These are phyloP conservation scores for Handroanthus guayacan DNA, from an alignment of 257 asterid genomes.

Conservation along the genomic window DNA sequence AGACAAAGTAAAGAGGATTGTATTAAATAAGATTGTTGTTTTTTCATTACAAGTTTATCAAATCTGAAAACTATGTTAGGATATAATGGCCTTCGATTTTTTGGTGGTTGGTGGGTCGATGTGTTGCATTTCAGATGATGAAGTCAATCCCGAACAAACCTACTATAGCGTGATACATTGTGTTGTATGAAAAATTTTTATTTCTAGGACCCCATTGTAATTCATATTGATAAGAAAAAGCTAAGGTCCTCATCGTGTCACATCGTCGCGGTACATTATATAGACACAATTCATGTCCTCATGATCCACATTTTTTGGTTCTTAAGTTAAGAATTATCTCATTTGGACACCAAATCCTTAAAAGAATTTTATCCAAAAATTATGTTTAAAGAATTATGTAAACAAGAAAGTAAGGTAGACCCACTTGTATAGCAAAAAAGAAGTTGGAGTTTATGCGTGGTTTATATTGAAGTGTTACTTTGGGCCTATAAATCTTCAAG, in stretches of 20 bases:
- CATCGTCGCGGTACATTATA: slow-evolving; percentile 5
- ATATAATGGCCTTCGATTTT: not conserved
- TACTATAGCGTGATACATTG: slow-evolving; percentile 26
- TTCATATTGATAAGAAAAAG: not conserved
- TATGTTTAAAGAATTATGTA: not conserved
- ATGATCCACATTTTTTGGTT: slow-evolving; percentile 15
- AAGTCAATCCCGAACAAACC: not conserved
- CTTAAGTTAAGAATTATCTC: not conserved
- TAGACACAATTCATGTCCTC: slow-evolving; percentile 25
- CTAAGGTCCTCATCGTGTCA: slow-evolving; percentile 21
- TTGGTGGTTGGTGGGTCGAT: not conserved
- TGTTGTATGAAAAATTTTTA: not conserved
- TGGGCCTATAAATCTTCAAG: not conserved
- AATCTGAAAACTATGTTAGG: slow-evolving; percentile 21
- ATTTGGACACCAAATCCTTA: too few species aligned
- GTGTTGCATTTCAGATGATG: slow-evolving; percentile 14
- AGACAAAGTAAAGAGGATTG: not conserved
- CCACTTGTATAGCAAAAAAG: too few species aligned
- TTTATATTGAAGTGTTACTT: not conserved
- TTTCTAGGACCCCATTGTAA: slow-evolving; percentile 24
- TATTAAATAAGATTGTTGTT: not conserved
- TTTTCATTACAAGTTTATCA: slow-evolving; percentile 22
- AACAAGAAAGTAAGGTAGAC: not conserved
- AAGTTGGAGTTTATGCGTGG: not conserved
- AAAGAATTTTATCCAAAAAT: too few species aligned